Evolutionary conservation across 495 filamentous ascomycete genomes (phyloP).

Genomic region (Bathelium albidoporum): DNA sequence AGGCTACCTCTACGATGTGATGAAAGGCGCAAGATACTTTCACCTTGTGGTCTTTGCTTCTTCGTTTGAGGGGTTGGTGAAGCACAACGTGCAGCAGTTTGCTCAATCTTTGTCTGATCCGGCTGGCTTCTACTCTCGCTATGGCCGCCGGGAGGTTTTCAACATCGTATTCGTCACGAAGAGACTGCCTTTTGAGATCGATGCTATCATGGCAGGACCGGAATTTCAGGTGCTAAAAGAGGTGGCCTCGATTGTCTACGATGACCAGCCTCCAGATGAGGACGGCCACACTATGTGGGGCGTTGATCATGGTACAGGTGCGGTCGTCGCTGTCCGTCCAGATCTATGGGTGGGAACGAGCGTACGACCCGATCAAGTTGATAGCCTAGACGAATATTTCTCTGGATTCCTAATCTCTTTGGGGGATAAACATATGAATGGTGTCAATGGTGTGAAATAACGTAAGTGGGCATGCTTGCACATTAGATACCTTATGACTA

Average conservation of each 20-base stretch:
- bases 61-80: slow-evolving; percentile 16
- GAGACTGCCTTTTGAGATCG: slow-evolving; percentile 17
- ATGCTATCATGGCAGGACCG: neutral
- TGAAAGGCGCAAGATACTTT: slow-evolving; percentile 20
- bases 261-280: slow-evolving; percentile 31
- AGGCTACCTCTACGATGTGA: slow-evolving; percentile 30
- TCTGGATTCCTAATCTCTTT: slow-evolving; percentile 15
- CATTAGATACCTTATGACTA: neutral
- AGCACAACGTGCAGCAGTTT: slow-evolving; percentile 15
- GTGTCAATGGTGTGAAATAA: neutral
- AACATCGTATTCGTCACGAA: slow-evolving; percentile 29
- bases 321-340: slow-evolving; percentile 24
- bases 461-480: neutral
- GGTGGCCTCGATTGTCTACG: slow-evolving; percentile 20
- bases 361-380: slow-evolving; percentile 14
- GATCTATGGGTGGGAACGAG: slow-evolving; percentile 29
- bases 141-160: slow-evolving; percentile 23
- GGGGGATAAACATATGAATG: neutral
- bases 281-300: slow-evolving; percentile 26
- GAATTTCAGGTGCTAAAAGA: slow-evolving; percentile 12
- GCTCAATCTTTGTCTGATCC: slow-evolving; percentile 3
- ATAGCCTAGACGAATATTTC: slow-evolving; percentile 20
- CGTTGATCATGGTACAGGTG: slow-evolving; percentile 26
- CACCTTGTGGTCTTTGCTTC: slow-evolving; percentile 30
- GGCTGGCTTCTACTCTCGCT: slow-evolving; percentile 21